A percentile compares a stretch with the other conserved stretches of the same genome.
These are phyloP conservation scores for Kwoniella dejecticola DNA, from an alignment of 768 basidiomycete genomes.

Conservation along the genomic window DNA sequence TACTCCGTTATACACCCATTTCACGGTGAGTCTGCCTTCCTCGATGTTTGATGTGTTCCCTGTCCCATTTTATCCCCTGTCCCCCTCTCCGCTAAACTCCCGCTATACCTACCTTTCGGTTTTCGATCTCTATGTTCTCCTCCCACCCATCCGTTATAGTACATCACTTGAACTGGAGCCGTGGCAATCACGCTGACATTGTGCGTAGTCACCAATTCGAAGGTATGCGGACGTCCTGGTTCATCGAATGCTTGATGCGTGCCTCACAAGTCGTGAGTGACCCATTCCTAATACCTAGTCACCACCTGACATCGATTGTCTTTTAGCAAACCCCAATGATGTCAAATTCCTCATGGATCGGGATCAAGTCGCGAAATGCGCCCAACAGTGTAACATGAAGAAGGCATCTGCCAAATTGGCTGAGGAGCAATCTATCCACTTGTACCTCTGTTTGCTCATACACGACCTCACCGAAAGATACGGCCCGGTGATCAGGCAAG, in stretches of 20 bases:
- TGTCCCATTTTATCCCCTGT: too few species aligned
- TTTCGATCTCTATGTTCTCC: too few species aligned
- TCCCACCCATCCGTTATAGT: conserved; percentile 56
- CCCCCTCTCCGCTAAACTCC: too few species aligned
- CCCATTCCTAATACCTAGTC: background rate
- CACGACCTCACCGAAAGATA: conserved; percentile 91
- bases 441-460: conserved; percentile 92
- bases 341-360: conserved; percentile 95
- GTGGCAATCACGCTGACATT: too few species aligned
- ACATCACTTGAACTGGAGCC: conserved; percentile 60
- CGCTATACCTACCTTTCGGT: too few species aligned
- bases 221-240: conserved; percentile 80
- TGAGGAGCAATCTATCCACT: conserved; percentile 92
- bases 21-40: conserved; percentile 45
- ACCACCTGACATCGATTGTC: background rate
- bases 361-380: conserved; percentile 94
- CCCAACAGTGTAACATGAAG: conserved; percentile 97
- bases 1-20: conserved; percentile 77
- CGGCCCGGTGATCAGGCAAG: conserved; percentile 92
- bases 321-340: conserved; percentile 61
- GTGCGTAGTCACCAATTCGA: conserved; percentile 71
- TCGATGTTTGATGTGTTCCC: too few species aligned
- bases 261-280: conserved; percentile 60
- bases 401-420: conserved; percentile 79
- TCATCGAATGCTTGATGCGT: conserved; percentile 92